Percentiles rank a stretch among this genome's conserved stretches.
Conservation (phyloP, 306 rosid genomes). For the Dryas alaskensis region DNA sequence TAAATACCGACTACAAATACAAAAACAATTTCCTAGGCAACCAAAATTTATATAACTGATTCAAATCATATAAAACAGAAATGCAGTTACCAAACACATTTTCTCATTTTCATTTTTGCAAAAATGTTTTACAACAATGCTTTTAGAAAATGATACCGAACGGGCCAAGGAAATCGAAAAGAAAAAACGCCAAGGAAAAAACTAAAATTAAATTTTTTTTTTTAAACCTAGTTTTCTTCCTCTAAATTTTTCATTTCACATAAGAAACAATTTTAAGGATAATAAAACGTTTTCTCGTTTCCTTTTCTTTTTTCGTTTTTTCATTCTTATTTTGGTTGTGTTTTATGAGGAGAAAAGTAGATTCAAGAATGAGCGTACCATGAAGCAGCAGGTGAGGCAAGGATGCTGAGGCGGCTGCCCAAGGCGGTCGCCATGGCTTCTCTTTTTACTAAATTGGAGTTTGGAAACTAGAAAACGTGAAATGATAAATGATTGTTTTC, state of each 20-base stretch:
- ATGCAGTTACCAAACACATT: no score
- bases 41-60: no score
- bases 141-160: no score
- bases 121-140: no score
- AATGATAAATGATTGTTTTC: no score
- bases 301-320: not conserved
- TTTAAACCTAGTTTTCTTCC: not conserved
- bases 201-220: not conserved
- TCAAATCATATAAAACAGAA: no score
- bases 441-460: no score
- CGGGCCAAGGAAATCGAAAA: not conserved
- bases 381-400: not conserved
- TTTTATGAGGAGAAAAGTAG: not conserved
- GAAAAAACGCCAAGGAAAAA: not conserved
- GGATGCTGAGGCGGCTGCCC: slow-evolving; percentile 8
- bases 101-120: no score
- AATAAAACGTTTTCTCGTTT: not conserved
- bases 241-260: not conserved
- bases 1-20: not conserved
- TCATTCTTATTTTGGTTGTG: not conserved
- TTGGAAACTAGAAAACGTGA: no score
- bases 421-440: slow-evolving; percentile 18
- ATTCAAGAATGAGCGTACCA: not conserved
- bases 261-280: not conserved
- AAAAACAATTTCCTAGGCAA: not conserved